Evolutionary conservation across 2,329 filamentous ascomycete genomes (phyloP).

Genomic region (Diaporthe sp.): DNA sequence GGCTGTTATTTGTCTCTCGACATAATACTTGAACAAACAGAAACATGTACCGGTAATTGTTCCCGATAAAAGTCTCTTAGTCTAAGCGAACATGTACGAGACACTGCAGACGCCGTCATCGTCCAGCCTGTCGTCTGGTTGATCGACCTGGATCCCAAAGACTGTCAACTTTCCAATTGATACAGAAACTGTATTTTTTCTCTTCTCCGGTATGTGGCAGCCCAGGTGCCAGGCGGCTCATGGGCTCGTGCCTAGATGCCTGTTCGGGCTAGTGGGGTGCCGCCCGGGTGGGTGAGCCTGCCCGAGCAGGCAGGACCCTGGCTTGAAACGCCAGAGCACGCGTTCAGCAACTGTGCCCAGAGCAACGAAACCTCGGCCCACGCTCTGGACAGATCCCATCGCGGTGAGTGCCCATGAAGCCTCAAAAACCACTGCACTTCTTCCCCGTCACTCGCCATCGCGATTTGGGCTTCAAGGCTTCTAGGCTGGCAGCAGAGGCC

Average conservation of each 20-base stretch:
- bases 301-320: conserved; percentile 6
- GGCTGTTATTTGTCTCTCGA: not conserved
- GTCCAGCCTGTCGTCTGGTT: too few relatives aligned
- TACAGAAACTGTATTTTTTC: too few relatives aligned
- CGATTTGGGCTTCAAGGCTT: not conserved
- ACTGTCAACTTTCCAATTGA: too few relatives aligned
- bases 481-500: not conserved
- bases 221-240: too few relatives aligned
- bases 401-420: not conserved
- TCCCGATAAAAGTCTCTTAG: not conserved
- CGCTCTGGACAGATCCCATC: not conserved
- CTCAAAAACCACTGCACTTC: not conserved
- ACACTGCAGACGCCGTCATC: too few relatives aligned
- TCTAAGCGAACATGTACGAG: not conserved
- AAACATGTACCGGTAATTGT: not conserved
- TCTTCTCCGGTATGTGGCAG: too few relatives aligned
- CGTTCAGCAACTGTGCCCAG: not conserved
- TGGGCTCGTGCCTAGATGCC: not conserved
- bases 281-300: not conserved
- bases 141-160: too few relatives aligned
- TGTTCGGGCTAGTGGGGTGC: conserved; percentile 5
- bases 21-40: not conserved
- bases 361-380: not conserved
- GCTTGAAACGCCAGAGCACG: not conserved
- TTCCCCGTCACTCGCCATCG: not conserved